phyloP scores from a whole-genome alignment of 2,329 filamentous ascomycete species.

The Nemania serpens region DNA sequence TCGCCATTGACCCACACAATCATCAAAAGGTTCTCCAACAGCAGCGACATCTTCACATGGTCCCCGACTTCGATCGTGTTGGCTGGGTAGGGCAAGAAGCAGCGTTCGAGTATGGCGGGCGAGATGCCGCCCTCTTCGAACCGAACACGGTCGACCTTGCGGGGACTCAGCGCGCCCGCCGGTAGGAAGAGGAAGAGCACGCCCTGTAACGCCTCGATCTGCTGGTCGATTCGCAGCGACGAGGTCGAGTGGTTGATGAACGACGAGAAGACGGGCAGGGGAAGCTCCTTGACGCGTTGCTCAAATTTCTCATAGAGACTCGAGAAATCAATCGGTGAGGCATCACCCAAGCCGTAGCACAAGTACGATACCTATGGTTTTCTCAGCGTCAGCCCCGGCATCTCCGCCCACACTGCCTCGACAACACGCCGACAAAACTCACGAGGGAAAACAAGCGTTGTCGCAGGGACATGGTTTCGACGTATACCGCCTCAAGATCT shows the following conservation, averaged over 20 bases:
- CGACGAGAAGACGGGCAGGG: constrained; percentile 60
- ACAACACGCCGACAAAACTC: constrained; percentile 29
- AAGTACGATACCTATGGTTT: constrained; percentile 51
- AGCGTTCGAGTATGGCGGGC: constrained; percentile 54
- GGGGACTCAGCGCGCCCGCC: constrained; percentile 48
- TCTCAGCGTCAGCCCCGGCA: constrained; percentile 29
- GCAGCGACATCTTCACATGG: constrained; percentile 73
- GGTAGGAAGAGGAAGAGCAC: constrained; percentile 53
- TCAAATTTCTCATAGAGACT: constrained; percentile 65
- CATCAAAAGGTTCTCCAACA: constrained; percentile 68
- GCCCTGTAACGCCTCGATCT: constrained; percentile 52
- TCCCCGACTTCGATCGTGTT: constrained; percentile 64
- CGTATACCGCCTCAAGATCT: constrained; percentile 45
- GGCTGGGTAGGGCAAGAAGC: constrained; percentile 70
- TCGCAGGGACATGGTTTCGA: constrained; percentile 64
- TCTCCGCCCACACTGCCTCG: neutral
- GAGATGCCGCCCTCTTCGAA: constrained; percentile 49
- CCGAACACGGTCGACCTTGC: constrained; percentile 44
- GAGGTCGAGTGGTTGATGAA: constrained; percentile 54
- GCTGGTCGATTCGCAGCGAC: constrained; percentile 44
- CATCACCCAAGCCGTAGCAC: constrained; percentile 50
- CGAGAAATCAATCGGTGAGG: constrained; percentile 47
- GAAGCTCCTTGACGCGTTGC: constrained; percentile 61
- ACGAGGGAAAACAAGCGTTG: constrained; percentile 66
- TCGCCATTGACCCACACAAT: constrained; percentile 49